These are phyloP conservation scores for Parvularia atlantis DNA, from an alignment of 78 protist species.

Conservation along the genomic window DNA sequence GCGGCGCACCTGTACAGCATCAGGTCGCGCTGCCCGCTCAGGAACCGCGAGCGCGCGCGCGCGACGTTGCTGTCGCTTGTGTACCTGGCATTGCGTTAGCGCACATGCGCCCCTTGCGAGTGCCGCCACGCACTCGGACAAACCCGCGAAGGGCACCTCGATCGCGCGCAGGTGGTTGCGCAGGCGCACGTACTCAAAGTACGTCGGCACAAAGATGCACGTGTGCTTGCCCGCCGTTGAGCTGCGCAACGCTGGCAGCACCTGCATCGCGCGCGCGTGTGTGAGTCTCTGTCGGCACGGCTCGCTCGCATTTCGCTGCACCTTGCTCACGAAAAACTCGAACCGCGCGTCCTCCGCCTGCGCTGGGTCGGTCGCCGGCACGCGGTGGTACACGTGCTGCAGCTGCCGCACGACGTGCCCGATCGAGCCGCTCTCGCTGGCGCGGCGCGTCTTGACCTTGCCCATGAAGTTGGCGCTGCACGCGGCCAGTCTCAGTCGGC, in stretches of 20 bases:
- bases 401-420: neutral
- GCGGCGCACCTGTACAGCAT: constrained; percentile 28
- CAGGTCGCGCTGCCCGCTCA: neutral
- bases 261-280: neutral
- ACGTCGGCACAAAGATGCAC: constrained; percentile 44
- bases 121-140: constrained; percentile 42
- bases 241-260: constrained; percentile 26
- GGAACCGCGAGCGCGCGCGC: constrained; percentile 2
- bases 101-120: neutral
- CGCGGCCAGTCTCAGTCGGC: too few relatives aligned
- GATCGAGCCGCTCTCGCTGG: constrained; percentile 11
- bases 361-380: neutral
- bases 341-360: neutral
- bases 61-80: neutral
- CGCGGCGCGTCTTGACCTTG: constrained; percentile 18
- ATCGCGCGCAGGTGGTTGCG: constrained; percentile 4
- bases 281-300: neutral
- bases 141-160: neutral
- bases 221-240: constrained; percentile 3
- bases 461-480: neutral
- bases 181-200: constrained; percentile 62
- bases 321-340: neutral
- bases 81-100: constrained; percentile 3
- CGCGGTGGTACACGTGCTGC: neutral
- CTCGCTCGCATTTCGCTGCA: neutral